Conservation (phyloP, 176 grass and related monocot genomes). For the Oryza coarctata region DNA sequence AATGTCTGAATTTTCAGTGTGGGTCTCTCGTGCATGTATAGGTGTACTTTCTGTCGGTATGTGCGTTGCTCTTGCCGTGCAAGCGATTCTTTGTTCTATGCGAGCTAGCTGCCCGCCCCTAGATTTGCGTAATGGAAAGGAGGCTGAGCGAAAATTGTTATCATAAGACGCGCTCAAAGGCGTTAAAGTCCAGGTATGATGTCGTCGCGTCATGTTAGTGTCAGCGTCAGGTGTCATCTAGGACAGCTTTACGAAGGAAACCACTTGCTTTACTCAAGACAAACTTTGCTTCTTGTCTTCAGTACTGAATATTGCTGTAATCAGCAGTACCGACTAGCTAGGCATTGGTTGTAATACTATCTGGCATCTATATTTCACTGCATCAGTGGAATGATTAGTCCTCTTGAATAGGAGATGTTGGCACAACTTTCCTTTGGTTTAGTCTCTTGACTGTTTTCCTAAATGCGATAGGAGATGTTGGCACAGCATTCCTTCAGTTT, state of each 20-base stretch:
- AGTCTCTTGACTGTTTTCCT: too few species aligned
- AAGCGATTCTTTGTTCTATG: not conserved
- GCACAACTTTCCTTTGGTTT: not conserved
- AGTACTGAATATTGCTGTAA: not conserved
- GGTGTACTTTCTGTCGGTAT: not conserved
- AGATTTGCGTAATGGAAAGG: not conserved
- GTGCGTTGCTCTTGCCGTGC: conserved; percentile 13
- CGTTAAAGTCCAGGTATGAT: not conserved
- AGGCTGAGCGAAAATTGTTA: not conserved
- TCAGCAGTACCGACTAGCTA: not conserved
- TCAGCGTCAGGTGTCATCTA: not conserved
- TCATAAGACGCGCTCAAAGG: conserved; percentile 27
- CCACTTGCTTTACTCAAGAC: not conserved
- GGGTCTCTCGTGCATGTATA: not conserved
- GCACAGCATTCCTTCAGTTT: not conserved
- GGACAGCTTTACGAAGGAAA: not conserved
- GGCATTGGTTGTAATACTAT: too few species aligned
- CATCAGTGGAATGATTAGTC: conserved; percentile 8
- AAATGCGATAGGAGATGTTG: not conserved
- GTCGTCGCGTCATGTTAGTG: not conserved
- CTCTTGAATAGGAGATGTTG: not conserved
- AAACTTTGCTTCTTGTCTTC: not conserved
- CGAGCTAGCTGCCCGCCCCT: conserved; percentile 1
- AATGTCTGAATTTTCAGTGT: not conserved
- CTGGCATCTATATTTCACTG: not conserved